Evolutionary conservation across 2,329 filamentous ascomycete species (phyloP), one percentile per base, ranked within the genome.

Genomic region (Remersonia thermophila): DNA sequence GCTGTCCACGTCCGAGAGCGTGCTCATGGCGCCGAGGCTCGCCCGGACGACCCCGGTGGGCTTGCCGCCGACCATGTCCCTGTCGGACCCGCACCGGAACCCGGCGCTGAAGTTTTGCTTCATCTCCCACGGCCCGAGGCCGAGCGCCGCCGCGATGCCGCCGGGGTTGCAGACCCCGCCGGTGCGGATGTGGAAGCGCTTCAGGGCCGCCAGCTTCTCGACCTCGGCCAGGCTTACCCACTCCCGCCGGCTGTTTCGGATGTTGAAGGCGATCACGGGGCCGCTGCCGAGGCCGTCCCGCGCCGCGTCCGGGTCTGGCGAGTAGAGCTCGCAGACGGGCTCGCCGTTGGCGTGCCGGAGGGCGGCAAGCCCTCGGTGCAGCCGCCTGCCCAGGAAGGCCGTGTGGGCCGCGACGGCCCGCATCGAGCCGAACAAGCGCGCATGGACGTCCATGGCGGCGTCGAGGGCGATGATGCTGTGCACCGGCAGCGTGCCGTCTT

Each of bases 141-240:
- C 64, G n/a, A 96, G 67, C 14, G 77, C 73, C 1, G 69, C 66
- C 11, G 86, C 80, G 39, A 93, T 73, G 1, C 86, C 86, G 8
- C 87, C 91, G 1, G 91, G 89, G 49, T 94, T 95, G 59, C 91
- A 98, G 1, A 95, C 66, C 0, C 85, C 82, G 4, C 91, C 91
- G 1, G 85, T 94, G 27, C 91, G 75, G 13, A 96, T 62, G 50
- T 95, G 84, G 29, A 96, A 81, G 33, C 75, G 72, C 45, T 80
- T 83, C 14, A 94, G 64, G 2, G 72, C 69, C 6, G 86, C 82
- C 15, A 95, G 65, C 55, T 89, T 93, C 54, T 96, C 87, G 13
- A 96, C 77, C 52, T 96, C 87, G 11, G 74, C 67, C 43, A 87
- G 79, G 45, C 83, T 83, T 35, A 91, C 56, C 80, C 84, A 94